Evolutionary conservation across 1,139 yeast genomes (phyloP).

Genomic region (Kurtzmaniella quercitrusa): DNA sequence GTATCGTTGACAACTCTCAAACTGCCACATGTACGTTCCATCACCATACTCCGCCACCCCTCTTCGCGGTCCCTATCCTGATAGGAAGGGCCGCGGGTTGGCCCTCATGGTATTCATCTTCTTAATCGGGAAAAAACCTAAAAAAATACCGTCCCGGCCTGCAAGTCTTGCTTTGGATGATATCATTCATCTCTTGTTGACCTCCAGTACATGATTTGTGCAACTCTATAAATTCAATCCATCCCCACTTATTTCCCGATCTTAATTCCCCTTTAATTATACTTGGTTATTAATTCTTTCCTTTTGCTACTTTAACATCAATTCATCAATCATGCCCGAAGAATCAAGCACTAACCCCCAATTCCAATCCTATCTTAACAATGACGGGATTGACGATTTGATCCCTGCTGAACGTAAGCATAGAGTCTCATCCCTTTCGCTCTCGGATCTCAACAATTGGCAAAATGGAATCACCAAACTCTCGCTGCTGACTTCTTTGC

Average conservation of each 20-base stretch:
- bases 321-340: background rate
- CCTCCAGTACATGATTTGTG: background rate
- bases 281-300: background rate
- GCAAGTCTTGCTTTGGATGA: background rate
- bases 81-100: background rate
- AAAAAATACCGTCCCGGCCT: background rate
- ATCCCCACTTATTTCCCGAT: background rate
- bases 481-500: constrained; percentile 35
- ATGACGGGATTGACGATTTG: constrained; percentile 66
- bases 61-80: background rate
- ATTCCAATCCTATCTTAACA: constrained; percentile 56
- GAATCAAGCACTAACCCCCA: constrained; percentile 4
- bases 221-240: background rate
- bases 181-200: background rate
- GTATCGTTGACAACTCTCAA: too few species aligned
- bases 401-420: constrained; percentile 59
- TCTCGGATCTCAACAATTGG: constrained; percentile 64
- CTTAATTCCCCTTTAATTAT: background rate
- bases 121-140: background rate
- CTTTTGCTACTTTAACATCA: background rate
- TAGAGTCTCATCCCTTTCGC: constrained; percentile 64
- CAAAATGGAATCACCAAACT: constrained; percentile 50
- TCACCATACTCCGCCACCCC: background rate
- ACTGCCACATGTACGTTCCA: too few species aligned
- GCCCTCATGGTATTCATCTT: background rate